Conservation (phyloP, 208 protist species). For the Trypanosoma scelopori region DNA sequence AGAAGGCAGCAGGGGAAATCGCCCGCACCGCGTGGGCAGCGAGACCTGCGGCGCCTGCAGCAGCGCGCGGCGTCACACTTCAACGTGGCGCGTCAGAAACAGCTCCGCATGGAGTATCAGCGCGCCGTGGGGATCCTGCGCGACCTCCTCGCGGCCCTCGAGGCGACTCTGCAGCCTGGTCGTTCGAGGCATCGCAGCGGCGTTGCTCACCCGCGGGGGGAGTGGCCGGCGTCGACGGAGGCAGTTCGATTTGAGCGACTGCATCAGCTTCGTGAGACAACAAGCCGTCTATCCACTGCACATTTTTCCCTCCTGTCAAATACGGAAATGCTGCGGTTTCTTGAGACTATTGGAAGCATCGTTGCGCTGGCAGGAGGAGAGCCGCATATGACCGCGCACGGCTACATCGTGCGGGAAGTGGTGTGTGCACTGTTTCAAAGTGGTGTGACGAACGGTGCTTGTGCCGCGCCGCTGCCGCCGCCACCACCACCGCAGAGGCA, state of each 20-base stretch:
- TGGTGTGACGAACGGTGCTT: too few relatives aligned
- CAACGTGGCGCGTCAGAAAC: background rate
- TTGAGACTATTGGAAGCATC: slow-evolving; percentile 19
- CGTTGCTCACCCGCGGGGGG: background rate
- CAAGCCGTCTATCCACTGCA: slow-evolving; percentile 8
- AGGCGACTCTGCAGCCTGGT: background rate
- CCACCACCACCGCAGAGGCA: too few relatives aligned
- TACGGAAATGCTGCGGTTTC: slow-evolving; percentile 10
- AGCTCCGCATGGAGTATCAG: slow-evolving; percentile 13
- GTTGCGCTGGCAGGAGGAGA: background rate
- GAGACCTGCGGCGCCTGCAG: slow-evolving; percentile 16
- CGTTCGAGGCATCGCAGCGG: background rate
- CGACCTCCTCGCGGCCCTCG: slow-evolving; percentile 13
- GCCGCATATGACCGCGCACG: slow-evolving; percentile 20
- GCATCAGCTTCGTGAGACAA: slow-evolving; percentile 31
- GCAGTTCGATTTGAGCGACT: slow-evolving; percentile 26
- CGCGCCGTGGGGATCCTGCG: slow-evolving; percentile 5
- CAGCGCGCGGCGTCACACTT: background rate
- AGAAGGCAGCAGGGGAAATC: background rate
- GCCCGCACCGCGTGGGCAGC: slow-evolving; percentile 9
- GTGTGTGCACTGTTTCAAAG: slow-evolving; percentile 16
- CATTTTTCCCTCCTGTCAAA: slow-evolving; percentile 13
- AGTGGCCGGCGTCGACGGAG: slow-evolving; percentile 3
- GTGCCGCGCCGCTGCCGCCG: too few relatives aligned
- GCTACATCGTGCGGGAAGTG: slow-evolving; percentile 23